phyloP scores from a whole-genome alignment of 805 yeast genomes.

The Candida pseudofarinosa region DNA sequence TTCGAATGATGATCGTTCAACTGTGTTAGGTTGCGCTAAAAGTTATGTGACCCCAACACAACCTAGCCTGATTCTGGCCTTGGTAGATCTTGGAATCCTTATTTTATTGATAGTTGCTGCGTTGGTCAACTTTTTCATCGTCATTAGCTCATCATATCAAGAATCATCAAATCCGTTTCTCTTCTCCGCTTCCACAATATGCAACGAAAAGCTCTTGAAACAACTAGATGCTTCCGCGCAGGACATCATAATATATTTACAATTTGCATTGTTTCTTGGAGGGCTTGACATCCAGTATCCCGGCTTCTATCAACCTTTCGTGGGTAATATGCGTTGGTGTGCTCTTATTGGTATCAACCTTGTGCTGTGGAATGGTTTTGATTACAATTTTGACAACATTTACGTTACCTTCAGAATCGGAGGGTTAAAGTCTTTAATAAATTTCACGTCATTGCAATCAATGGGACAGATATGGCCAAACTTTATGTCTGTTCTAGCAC shows the following conservation, averaged over 20 bases:
- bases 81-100: conserved; percentile 37
- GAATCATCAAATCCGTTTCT: conserved; percentile 54
- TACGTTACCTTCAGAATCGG: conserved; percentile 38
- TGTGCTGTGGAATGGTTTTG: conserved; percentile 10
- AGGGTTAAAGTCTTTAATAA: conserved; percentile 38
- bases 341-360: conserved; percentile 41
- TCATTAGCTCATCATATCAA: conserved; percentile 52
- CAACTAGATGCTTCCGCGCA: conserved; percentile 53
- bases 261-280: conserved; percentile 55
- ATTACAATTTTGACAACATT: conserved; percentile 27
- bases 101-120: conserved; percentile 38
- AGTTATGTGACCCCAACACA: conserved; percentile 48
- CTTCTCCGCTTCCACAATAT: conserved; percentile 52
- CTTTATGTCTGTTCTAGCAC: conserved; percentile 33
- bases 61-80: conserved; percentile 22
- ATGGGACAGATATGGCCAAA: conserved; percentile 37
- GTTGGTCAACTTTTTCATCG: conserved; percentile 35
- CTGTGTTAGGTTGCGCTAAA: conserved; percentile 44
- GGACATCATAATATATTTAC: conserved; percentile 50
- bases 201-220: conserved; percentile 51
- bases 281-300: conserved; percentile 57
- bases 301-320: conserved; percentile 55
- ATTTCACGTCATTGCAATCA: conserved; percentile 21
- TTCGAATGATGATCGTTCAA: conserved; percentile 31
- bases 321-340: conserved; percentile 51